Evolutionary conservation across 1,284 basidiomycete species (phyloP), one percentile per base, ranked within the genome.

Genomic region (Leucoagaricus sp.): DNA sequence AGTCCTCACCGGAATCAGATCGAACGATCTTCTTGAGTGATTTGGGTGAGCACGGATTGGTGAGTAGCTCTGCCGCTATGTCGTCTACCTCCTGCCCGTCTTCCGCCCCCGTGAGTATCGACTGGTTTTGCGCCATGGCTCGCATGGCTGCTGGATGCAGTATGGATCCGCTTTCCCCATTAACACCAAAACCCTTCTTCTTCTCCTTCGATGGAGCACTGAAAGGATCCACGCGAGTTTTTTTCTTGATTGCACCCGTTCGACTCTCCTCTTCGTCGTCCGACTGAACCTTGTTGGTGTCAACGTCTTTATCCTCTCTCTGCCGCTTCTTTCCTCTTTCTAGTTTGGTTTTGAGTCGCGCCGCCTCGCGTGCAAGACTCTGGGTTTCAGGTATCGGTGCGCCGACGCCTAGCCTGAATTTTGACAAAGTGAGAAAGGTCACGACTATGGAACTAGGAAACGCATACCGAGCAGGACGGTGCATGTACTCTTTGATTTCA

Each of bases 361-460:
- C 80, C 48, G 75, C 75, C 60, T 81, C 86, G 51, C 75, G 73
- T 42, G 73, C 72, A 34, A 74, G 66, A 59, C 49, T 74, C 41
- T 73, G 68, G 15, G 67, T 69, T 47, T 80, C 80, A 15, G 85
- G 81, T 26, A 83, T 71, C 36, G 81, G 66, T 41, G 85, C 85
- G 34, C 88, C 88, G 10, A 91, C 87, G 58, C 88, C 88, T 56
- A 91, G 72, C 64, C 88, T 91, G 52, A 44, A 10, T 5, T 9
- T 23, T 55, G 26, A 62, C 45, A 45, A 60, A 40, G 52, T 55
- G 59, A 48, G 63, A 54, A 38, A 49, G 12, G 7, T n/a, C 21
- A 15, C n/a, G 13, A 9, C 25, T 50, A 51, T 52, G 40, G 50
- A 29, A 21, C n/a, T 36, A 31, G 23, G 17, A 19, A 33, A 28